Evolutionary conservation across 345 rosid species (phyloP).

Genomic region (Euphorbia pulcherrima): DNA sequence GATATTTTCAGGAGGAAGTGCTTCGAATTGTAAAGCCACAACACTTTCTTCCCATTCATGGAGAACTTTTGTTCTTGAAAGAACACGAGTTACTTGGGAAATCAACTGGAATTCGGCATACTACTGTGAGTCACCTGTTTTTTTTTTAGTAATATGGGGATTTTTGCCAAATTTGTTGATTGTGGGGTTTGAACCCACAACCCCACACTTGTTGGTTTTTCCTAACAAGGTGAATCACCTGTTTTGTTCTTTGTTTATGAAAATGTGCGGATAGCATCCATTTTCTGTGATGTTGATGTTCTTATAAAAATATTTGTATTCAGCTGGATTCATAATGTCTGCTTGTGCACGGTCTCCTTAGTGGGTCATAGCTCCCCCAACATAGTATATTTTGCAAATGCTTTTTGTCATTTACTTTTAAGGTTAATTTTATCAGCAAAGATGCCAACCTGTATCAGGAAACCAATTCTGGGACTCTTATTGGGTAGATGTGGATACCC

Average conservation of each 20-base stretch:
- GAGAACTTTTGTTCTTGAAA: constrained; percentile 93
- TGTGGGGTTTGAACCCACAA: too few relatives aligned
- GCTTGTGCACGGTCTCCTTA: background rate
- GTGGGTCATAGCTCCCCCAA: background rate
- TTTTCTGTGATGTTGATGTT: background rate
- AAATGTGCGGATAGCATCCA: background rate
- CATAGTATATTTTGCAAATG: background rate
- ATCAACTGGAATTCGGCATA: constrained; percentile 88
- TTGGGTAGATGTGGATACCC: background rate
- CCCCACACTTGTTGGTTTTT: too few relatives aligned
- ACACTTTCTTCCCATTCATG: constrained; percentile 94
- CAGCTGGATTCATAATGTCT: background rate
- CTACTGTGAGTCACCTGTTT: constrained; percentile 63
- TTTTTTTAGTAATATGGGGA: too few relatives aligned
- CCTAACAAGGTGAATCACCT: constrained; percentile 73
- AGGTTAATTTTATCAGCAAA: background rate
- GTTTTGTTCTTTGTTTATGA: background rate
- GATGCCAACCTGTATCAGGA: background rate
- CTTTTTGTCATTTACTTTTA: background rate
- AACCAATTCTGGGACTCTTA: background rate
- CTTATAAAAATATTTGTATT: background rate
- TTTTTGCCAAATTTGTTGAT: too few relatives aligned
- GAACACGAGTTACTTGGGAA: constrained; percentile 96
- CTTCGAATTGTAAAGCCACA: constrained; percentile 95
- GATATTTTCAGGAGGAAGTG: constrained; percentile 77